These are phyloP conservation scores for Cetradonia linearis DNA, from an alignment of 495 filamentous ascomycete species.

Conservation along the genomic window DNA sequence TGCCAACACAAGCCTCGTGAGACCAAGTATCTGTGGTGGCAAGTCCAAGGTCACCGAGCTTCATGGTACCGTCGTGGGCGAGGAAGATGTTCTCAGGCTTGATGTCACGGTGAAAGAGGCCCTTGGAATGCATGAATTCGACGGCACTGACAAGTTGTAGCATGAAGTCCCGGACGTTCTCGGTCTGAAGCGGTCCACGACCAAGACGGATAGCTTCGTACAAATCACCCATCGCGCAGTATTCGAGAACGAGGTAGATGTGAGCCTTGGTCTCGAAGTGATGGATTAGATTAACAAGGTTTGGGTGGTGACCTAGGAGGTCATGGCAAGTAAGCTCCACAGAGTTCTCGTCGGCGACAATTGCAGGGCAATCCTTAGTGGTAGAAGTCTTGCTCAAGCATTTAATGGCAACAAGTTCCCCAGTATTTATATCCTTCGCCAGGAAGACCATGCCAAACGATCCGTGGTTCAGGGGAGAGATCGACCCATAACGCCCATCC, in stretches of 20 bases:
- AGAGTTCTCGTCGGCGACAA: slow-evolving; percentile 64
- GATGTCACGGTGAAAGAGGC: slow-evolving; percentile 95
- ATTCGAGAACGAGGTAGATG: slow-evolving; percentile 87
- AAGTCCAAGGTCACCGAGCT: slow-evolving; percentile 92
- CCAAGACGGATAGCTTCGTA: slow-evolving; percentile 91
- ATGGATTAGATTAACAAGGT: slow-evolving; percentile 87
- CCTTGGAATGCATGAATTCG: slow-evolving; percentile 79
- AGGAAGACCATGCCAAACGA: slow-evolving; percentile 98
- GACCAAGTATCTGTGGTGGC: slow-evolving; percentile 81
- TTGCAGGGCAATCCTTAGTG: slow-evolving; percentile 40
- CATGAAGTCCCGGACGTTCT: slow-evolving; percentile 96
- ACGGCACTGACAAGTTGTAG: slow-evolving; percentile 83
- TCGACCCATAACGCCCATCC: slow-evolving; percentile 77
- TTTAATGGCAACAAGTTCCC: slow-evolving; percentile 82
- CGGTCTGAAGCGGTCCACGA: slow-evolving; percentile 81
- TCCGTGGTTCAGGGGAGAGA: slow-evolving; percentile 93
- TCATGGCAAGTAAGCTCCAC: slow-evolving; percentile 80
- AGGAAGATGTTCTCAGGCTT: slow-evolving; percentile 99
- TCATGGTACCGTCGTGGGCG: slow-evolving; percentile 73
- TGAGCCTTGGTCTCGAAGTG: slow-evolving; percentile 87
- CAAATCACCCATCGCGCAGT: slow-evolving; percentile 89
- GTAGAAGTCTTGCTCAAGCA: slow-evolving; percentile 70
- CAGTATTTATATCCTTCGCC: slow-evolving; percentile 66
- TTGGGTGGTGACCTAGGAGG: slow-evolving; percentile 67
- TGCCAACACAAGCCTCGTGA: slow-evolving; percentile 83